Base-by-base conservation (phyloP, 2,329 filamentous ascomycete genomes). In the Aurifilum marmelostoma region DNA sequence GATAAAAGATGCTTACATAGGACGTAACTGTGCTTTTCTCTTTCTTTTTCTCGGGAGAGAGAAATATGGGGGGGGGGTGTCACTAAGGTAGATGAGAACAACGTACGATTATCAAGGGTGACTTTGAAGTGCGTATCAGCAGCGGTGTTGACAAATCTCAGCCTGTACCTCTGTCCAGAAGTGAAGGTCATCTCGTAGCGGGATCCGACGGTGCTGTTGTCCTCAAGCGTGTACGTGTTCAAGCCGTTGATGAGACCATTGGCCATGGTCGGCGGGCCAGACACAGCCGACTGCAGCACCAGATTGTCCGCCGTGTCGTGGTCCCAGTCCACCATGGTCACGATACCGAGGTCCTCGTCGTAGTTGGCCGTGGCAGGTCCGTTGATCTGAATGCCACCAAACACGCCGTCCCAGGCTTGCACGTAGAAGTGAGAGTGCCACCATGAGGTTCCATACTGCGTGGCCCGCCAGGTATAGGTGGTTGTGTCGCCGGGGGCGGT, bases 261-360 rank as follows among this genome's bases (percentile, higher is more conserved):
- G 72, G 88, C 80, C 29, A 77, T 79, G 39, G 82, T 80, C 0
- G 78, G 79, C 0, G 87, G 87, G 0, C 89, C 89, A 68, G n/a
- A 12, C 6, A 58, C 8, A 8, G 32, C 32, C 16, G 52, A 24
- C 24, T 90, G 80, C 69, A 91, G 82, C 1, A 63, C 66, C 34
- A 67, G 47, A 18, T 52, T 39, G 27, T 62, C 66, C 4, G 66
- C 59, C 4, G 59, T 58, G 34, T 58, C 41, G 59, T 67, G 52
- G 60, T 67, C 50, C 50, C 60, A 63, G 66, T 63, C 59, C 3
- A 29, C 29, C n/a, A 63, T 27, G 8, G 18, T 24, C 18, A 85
- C 73, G 9, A 79, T 72, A 24, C 84, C 84, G 0, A 85, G 77
- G 72, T 87, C 84, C 52, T 80, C 77, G 68, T 86, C 83, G 71